A percentile compares a stretch with the other conserved stretches of the same genome.
Evolutionary conservation across 805 yeast species (phyloP).

Genomic region (Candida xiaguanensis): DNA sequence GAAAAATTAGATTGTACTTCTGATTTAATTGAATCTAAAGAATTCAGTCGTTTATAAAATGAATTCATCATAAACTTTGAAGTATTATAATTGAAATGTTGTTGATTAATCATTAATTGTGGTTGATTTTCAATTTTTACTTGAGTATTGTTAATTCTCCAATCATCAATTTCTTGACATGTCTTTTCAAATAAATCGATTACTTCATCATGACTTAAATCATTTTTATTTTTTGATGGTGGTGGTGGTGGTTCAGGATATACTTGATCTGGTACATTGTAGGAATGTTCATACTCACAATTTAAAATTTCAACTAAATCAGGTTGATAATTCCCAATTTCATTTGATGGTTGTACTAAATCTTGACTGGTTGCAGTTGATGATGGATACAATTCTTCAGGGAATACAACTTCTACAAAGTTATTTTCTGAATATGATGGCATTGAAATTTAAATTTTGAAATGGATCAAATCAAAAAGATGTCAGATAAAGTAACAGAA

Average conservation of each 20-base stretch:
- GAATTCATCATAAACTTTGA: not conserved
- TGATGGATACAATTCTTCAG: slow-evolving; percentile 4
- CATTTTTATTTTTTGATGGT: not conserved
- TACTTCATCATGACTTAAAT: slow-evolving; percentile 5
- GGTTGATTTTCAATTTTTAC: not conserved
- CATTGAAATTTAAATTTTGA: not conserved
- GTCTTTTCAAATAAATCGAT: slow-evolving; percentile 8
- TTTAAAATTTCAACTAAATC: not conserved
- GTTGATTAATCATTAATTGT: not conserved
- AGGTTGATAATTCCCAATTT: not conserved
- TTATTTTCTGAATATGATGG: not conserved
- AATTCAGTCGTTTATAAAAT: slow-evolving; percentile 1
- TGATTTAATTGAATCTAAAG: not conserved
- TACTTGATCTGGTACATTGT: no score
- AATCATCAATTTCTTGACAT: slow-evolving; percentile 10
- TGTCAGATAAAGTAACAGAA: slow-evolving; percentile 5
- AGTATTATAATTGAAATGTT: not conserved
- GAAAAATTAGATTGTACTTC: slow-evolving; percentile 2
- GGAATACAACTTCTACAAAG: slow-evolving; percentile 1
- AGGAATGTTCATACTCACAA: not conserved
- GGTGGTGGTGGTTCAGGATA: no score
- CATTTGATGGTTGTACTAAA: not conserved
- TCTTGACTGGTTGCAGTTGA: not conserved
- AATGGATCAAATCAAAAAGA: no score
- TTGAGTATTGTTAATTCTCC: slow-evolving; percentile 1